Base-by-base conservation (phyloP, 2,329 filamentous ascomycete genomes). In the Mycosphaerella arachidis region DNA sequence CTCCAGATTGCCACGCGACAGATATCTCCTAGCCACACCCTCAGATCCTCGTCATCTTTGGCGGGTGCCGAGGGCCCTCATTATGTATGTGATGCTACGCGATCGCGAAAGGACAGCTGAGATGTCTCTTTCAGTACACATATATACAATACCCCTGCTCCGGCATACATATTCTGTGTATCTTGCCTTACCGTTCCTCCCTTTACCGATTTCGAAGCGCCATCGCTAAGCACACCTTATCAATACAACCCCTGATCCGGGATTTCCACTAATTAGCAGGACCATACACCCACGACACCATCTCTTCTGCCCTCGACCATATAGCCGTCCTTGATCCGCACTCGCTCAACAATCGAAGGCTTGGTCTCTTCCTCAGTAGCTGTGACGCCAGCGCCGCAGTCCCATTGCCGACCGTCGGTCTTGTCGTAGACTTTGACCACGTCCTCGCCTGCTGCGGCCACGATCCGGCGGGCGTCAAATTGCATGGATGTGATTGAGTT, bases 401-500 rank as follows among this genome's bases (percentile, higher is more conserved):
- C 91, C 94, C 94, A 99, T 75, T 97, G 94, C 62, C 91, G 82
- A 45, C 92, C 92, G 73, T 99, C 94, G 3, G 91, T 88, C 82
- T 97, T 97, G 78, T 99, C 94, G 78, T 97, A 99, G 61, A 99
- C 89, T 78, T 99, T 99, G 68, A 94, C 92, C 27, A 97, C 91
- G 70, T 92, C 87, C 75, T 97, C 94, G 46, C 92, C 90, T 0
- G 92, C 92, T 2, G 94, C 93, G 55, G 89, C 86, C 35, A 94
- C 92, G 67, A 99, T 99, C 54, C 92, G 86, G 55, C 92, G 87
- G 13, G 85, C 79, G 75, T 99, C 94, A 73, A 99, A 99, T 88
- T 95, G 96, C 92, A 97, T 96, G 79, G 88, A 91, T 33, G 92
- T 96, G 59, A 99, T 85, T 0, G 92, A 86, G 70, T 90, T 83